These are phyloP conservation scores for Pisolithus microcarpus DNA, from an alignment of 768 basidiomycete species.

Conservation along the genomic window DNA sequence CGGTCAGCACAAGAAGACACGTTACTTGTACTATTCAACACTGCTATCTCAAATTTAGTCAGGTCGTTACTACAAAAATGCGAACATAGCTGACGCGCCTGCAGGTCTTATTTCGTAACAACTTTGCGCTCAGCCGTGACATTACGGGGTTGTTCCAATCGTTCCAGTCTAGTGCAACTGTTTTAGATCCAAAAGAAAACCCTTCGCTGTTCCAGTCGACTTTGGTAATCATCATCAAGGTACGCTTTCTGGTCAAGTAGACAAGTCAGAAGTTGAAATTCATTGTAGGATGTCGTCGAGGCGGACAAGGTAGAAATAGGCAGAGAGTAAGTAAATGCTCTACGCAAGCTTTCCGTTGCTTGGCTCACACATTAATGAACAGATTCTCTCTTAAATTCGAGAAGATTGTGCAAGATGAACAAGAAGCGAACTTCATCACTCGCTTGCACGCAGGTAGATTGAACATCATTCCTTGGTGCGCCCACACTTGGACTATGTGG, in stretches of 20 bases:
- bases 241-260: conserved; percentile 3
- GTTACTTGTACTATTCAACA: conserved; percentile 51
- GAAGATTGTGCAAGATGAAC: conserved; percentile 56
- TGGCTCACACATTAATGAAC: neutral
- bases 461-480: conserved; percentile 52
- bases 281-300: conserved; percentile 53
- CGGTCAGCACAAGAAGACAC: conserved; percentile 53
- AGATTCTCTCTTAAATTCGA: conserved; percentile 54
- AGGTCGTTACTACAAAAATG: conserved; percentile 2
- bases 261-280: neutral
- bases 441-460: conserved; percentile 49
- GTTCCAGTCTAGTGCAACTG: conserved; percentile 51
- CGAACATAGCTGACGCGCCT: neutral
- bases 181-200: conserved; percentile 53
- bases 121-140: conserved; percentile 55
- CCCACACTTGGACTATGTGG: no score
- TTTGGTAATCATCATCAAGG: conserved; percentile 59
- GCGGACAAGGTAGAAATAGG: conserved; percentile 53
- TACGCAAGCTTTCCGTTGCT: neutral
- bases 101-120: conserved; percentile 59
- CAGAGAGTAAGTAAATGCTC: conserved; percentile 40
- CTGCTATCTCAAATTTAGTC: conserved; percentile 52
- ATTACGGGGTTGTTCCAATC: conserved; percentile 56
- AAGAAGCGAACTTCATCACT: conserved; percentile 56
- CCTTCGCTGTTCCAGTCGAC: conserved; percentile 53